Percentiles rank a stretch among this genome's conserved stretches.
Evolutionary conservation across 106 monocot species (phyloP).

Genomic region (Allium fistulosum): DNA sequence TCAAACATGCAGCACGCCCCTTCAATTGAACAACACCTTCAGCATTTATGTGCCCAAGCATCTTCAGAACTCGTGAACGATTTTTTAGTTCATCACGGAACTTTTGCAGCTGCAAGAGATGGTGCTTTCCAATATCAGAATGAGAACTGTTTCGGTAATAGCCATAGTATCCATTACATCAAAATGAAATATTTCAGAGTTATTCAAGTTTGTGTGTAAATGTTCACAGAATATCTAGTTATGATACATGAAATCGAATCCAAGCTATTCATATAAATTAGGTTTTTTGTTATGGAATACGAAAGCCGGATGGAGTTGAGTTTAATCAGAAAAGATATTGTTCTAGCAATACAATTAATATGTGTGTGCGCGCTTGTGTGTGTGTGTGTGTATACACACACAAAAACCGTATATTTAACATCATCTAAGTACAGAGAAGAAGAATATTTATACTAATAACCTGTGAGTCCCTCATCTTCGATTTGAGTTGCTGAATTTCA

Average conservation of each 20-base stretch:
- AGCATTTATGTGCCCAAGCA: constrained; percentile 94
- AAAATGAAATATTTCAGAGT: background rate
- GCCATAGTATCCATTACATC: background rate
- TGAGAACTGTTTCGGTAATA: background rate
- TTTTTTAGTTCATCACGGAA: constrained; percentile 97
- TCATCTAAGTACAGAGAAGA: too few species aligned
- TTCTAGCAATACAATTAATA: too few species aligned
- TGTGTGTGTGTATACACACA: too few species aligned
- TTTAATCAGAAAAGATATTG: too few species aligned
- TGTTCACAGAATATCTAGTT: background rate
- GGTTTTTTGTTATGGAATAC: background rate
- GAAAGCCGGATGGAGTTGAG: background rate
- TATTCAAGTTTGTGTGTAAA: background rate
- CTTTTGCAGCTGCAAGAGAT: constrained; percentile 68
- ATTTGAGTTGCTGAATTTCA: constrained; percentile 90
- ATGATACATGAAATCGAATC: background rate
- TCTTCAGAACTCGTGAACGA: constrained; percentile 85
- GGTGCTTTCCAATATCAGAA: background rate
- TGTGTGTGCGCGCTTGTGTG: too few species aligned
- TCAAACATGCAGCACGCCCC: constrained; percentile 96
- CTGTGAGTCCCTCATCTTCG: constrained; percentile 94
- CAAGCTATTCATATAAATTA: background rate
- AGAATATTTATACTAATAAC: constrained; percentile 16
- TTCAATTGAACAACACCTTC: constrained; percentile 94
- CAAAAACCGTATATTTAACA: too few species aligned